Conservation (phyloP, 2,329 filamentous ascomycete species). For the Ophiocordyceps sinensis region DNA sequence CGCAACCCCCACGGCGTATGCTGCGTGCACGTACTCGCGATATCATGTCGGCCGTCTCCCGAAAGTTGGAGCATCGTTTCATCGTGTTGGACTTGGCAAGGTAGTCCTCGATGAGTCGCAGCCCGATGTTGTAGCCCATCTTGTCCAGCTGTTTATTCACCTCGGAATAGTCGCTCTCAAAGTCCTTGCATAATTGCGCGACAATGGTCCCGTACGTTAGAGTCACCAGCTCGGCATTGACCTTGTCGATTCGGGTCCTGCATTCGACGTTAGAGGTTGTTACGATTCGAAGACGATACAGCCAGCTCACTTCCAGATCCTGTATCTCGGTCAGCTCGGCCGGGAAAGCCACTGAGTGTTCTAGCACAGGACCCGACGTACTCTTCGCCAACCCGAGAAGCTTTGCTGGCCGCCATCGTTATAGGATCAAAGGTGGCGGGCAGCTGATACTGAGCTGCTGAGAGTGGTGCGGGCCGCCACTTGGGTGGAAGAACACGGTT, state of each 20-base stretch:
- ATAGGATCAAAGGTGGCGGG: background rate
- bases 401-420: constrained; percentile 46
- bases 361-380: constrained; percentile 20
- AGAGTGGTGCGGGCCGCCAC: background rate
- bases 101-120: constrained; percentile 93
- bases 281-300: constrained; percentile 1
- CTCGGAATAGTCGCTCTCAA: constrained; percentile 82
- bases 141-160: constrained; percentile 97
- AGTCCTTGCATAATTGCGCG: constrained; percentile 90
- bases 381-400: constrained; percentile 48
- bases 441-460: background rate
- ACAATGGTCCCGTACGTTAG: constrained; percentile 97
- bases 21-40: constrained; percentile 51
- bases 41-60: constrained; percentile 94
- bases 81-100: constrained; percentile 85
- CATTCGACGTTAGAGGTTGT: constrained; percentile 11
- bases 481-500: no score
- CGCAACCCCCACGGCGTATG: background rate
- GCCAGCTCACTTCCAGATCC: constrained; percentile 77
- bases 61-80: constrained; percentile 81
- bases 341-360: background rate
- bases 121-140: constrained; percentile 98
- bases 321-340: constrained; percentile 28
- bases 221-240: constrained; percentile 94
- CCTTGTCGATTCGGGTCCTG: constrained; percentile 91